A percentile compares a stretch with the other conserved stretches of the same genome.
These are phyloP conservation scores for Flaveria bidentis DNA, from an alignment of 129 eudicot genomes.

Conservation along the genomic window DNA sequence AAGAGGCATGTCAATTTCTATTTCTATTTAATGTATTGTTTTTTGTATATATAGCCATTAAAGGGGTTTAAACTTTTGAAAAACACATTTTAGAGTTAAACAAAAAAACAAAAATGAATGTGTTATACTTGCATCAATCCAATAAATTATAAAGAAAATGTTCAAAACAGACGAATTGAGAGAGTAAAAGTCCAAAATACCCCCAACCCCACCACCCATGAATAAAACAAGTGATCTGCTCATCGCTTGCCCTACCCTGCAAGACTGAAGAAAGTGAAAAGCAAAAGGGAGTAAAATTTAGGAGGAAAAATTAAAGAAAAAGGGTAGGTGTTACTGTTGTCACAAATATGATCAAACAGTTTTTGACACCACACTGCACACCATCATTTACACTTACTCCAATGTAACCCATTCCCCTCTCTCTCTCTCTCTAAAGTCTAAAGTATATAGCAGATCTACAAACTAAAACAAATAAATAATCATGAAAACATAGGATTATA, in stretches of 20 bases:
- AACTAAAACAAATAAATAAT: background rate
- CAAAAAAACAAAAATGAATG: background rate
- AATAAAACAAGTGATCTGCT: constrained; percentile 18
- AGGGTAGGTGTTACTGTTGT: constrained; percentile 40
- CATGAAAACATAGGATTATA: background rate
- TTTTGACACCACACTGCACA: constrained; percentile 43
- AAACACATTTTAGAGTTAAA: too few relatives aligned
- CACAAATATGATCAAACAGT: constrained; percentile 46
- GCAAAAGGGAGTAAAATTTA: constrained; percentile 14
- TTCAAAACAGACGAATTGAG: too few relatives aligned
- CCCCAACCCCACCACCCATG: constrained; percentile 28
- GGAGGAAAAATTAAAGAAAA: constrained; percentile 10
- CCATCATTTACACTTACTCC: constrained; percentile 49
- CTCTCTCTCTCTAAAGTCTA: background rate
- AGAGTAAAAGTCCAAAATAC: constrained; percentile 15
- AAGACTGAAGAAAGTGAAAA: constrained; percentile 38
- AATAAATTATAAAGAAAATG: background rate
- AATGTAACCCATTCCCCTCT: constrained; percentile 19
- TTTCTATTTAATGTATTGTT: too few relatives aligned
- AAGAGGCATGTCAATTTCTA: too few relatives aligned
- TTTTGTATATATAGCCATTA: too few relatives aligned
- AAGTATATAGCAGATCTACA: background rate
- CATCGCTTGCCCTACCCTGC: constrained; percentile 40
- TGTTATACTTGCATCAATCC: background rate
- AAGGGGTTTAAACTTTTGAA: too few relatives aligned